Evolutionary conservation across 805 yeast genomes (phyloP).

Genomic region (Saturnispora saitoi): DNA sequence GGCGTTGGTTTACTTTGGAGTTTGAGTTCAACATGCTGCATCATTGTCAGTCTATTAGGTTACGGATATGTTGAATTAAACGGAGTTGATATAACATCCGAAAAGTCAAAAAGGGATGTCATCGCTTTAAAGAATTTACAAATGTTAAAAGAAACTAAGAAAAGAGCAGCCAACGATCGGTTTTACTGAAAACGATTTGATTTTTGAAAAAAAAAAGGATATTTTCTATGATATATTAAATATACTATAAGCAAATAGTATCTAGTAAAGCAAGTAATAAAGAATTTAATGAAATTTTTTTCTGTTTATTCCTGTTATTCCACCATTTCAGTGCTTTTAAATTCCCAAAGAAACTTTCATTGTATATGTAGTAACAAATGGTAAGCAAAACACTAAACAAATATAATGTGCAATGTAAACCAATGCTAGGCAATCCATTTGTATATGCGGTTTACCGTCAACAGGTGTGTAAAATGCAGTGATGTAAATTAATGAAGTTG

Average conservation of each 20-base stretch:
- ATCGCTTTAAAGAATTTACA: conserved; percentile 5
- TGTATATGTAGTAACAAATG: conserved; percentile 67
- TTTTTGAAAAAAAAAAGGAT: too few relatives aligned
- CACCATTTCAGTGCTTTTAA: conserved; percentile 10
- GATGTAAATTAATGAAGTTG: conserved; percentile 79
- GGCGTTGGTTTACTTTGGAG: conserved; percentile 12
- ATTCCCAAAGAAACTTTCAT: conserved; percentile 40
- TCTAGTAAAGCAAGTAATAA: not conserved
- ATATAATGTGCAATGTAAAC: conserved; percentile 68
- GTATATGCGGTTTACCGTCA: conserved; percentile 39
- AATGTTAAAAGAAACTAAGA: conserved; percentile 2
- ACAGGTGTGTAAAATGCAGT: conserved; percentile 84
- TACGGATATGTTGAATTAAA: not conserved
- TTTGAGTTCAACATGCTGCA: conserved; percentile 5
- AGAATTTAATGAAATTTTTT: too few relatives aligned
- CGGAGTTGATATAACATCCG: not conserved
- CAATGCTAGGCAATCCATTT: conserved; percentile 82
- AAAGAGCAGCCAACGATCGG: not conserved
- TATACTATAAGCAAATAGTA: not conserved
- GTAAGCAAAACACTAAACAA: conserved; percentile 56
- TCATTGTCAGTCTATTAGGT: conserved; percentile 9
- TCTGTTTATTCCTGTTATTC: too few relatives aligned
- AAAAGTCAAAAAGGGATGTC: not conserved
- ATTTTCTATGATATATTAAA: not conserved
- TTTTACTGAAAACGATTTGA: too few relatives aligned